Evolutionary conservation across 164 flowering plant genomes (phyloP), one percentile per base, ranked within the genome.

Genomic region (Echeveria elegans): DNA sequence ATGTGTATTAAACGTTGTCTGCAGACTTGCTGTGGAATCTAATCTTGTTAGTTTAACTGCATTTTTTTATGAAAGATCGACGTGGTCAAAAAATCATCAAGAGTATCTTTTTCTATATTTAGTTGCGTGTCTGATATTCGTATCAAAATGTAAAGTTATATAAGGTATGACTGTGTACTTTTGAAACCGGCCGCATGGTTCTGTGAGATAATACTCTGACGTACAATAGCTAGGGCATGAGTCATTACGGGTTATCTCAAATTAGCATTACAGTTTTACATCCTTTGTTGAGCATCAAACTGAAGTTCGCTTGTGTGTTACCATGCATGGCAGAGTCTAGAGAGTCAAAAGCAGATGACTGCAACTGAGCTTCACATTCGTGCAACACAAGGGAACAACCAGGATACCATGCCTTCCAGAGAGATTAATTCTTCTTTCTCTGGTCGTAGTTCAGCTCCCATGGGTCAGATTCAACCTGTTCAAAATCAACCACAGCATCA

Each of bases 321-420:
- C 26, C 60, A 1, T 53, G 60, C 14, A n/a, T n/a, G n/a, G 30
- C 30, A 53, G 60, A 53, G 26, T 53, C 60, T 24, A 53, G 60
- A 53, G 60, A 53, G 60, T 53, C 60, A 53, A 53, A 53, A 14
- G 60, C 60, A 24, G 60, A 53, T 26, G 26, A 23, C 16, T 53
- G 29, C 60, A 2, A 21, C 53, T 47, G 53, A 47, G 53, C 53
- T 47, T n/a, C 4, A 47, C 53, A 16, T 19, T 18, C 6, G 21
- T 47, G 24, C 53, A 19, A 5, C 53, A 24, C 29, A 53, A 53
- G 60, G 31, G 29, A 53, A 24, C 60, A 53, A 53, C 60, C 60
- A 26, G 0, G 29, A 31, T 26, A 53, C 60, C 31, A 26, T 31
- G 2, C 23, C 53, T 47, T 6, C 6, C 14, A 24, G 16, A 24